These are phyloP conservation scores for Saccharomycopsis guyanensis DNA, from an alignment of 805 yeast genomes.

Conservation along the genomic window DNA sequence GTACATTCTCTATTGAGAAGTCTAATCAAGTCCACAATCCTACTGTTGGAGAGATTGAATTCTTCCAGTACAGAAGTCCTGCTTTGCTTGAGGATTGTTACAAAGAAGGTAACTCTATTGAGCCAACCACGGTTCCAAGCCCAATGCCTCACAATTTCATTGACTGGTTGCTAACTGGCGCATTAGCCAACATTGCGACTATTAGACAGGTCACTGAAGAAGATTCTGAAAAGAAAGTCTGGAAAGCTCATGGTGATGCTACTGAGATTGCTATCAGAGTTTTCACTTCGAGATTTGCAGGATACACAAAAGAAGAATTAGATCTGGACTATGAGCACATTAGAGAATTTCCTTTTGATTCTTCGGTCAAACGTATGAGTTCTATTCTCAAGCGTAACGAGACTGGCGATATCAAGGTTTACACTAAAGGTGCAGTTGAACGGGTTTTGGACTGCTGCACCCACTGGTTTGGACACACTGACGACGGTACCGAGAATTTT, in stretches of 20 bases:
- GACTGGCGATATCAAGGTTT: slow-evolving; percentile 30
- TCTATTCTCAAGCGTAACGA: slow-evolving; percentile 40
- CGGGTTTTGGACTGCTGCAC: slow-evolving; percentile 51
- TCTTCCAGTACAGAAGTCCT: slow-evolving; percentile 25
- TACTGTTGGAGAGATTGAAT: slow-evolving; percentile 36
- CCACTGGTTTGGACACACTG: slow-evolving; percentile 38
- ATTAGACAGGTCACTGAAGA: slow-evolving; percentile 43
- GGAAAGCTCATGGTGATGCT: slow-evolving; percentile 86
- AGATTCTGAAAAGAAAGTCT: slow-evolving; percentile 36
- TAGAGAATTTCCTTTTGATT: slow-evolving; percentile 69
- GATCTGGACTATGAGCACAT: slow-evolving; percentile 38
- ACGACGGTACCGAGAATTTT: slow-evolving; percentile 7
- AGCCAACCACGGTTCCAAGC: slow-evolving; percentile 15
- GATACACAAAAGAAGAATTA: slow-evolving; percentile 37
- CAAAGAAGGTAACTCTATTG: slow-evolving; percentile 28
- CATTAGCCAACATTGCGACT: slow-evolving; percentile 74
- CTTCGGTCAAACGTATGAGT: slow-evolving; percentile 66
- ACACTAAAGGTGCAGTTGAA: slow-evolving; percentile 74
- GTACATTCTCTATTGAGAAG: slow-evolving; percentile 46
- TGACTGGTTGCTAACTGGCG: slow-evolving; percentile 56
- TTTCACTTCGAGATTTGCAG: slow-evolving; percentile 52
- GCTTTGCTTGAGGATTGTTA: slow-evolving; percentile 32
- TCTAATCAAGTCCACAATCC: slow-evolving; percentile 61
- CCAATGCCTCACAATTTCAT: slow-evolving; percentile 28
- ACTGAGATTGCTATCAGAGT: slow-evolving; percentile 87